Base-by-base conservation (phyloP, 2,329 filamentous ascomycete genomes). In the Grosmannia clavigera region DNA sequence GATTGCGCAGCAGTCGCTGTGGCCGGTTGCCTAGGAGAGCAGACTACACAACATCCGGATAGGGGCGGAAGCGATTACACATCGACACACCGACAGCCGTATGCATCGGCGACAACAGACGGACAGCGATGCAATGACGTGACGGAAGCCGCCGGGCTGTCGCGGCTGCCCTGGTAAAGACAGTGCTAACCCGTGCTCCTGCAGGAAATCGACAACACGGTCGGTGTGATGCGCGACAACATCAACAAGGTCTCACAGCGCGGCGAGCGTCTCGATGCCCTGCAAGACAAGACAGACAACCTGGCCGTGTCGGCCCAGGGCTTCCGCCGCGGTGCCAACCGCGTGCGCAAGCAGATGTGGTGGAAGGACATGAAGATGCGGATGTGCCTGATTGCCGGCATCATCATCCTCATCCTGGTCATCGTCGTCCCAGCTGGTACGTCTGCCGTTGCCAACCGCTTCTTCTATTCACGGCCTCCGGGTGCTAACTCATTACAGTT, bases 301-400 rank as follows among this genome's bases (percentile, higher is more conserved):
- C 82, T 99, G 67, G 92, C 92, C 62, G 84, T 87, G 64, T 96
- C 92, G 43, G 92, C 94, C 62, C 91, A 96, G 74, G 91, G 90
- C 64, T 99, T 99, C 83, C 90, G 92, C 70, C 87, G 92, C 67
- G 92, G 94, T 65, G 94, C 95, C 75, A 99, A 97, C 80, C 82
- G 90, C 69, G 92, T 99, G 68, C 86, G 94, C 74, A 92, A 92
- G 81, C 86, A 95, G 76, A 97, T 97, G 92, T 97, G 92, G 92
- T 97, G 92, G 92, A 97, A 97, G 83, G 92, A 97, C 72, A 95
- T 96, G 90, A 97, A 97, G 85, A 99, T 99, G 94, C 86, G 94
- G 74, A 94, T 96, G 81, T 97, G 92, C 77, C 80, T 99, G 68
- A 88, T 95, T 71, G 81, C 86, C 62, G 94, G 92, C 70, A 88